These are phyloP conservation scores for Funneliformis geosporum DNA, from an alignment of 192 early-diverging fungal species.

Conservation along the genomic window DNA sequence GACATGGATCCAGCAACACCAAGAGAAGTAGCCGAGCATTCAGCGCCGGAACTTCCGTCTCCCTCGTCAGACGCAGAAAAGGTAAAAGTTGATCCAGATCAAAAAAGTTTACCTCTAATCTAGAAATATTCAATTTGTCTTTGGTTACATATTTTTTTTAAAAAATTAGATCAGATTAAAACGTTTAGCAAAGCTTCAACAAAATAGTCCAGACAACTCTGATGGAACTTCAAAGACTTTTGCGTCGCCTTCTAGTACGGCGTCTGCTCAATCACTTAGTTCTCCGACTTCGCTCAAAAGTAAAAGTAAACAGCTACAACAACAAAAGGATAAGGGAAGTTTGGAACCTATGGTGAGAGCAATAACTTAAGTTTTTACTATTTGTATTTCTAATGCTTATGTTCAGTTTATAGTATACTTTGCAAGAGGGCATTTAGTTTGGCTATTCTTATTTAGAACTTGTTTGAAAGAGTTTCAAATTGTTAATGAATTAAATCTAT, in stretches of 20 bases:
- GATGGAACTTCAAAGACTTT: neutral
- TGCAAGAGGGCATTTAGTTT: too few relatives aligned
- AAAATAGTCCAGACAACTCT: slow-evolving; percentile 6
- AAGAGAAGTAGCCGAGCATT: neutral
- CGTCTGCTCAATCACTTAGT: neutral
- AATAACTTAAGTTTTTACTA: neutral
- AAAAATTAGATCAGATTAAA: slow-evolving; percentile 60
- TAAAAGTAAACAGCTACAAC: neutral
- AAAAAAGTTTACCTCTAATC: neutral
- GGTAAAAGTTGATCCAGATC: neutral
- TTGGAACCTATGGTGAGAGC: neutral
- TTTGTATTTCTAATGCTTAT: neutral
- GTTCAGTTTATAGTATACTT: too few relatives aligned
- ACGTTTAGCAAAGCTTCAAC: slow-evolving; percentile 61
- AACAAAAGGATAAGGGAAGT: neutral
- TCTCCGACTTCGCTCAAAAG: neutral
- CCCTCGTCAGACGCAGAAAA: slow-evolving; percentile 24
- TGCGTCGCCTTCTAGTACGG: slow-evolving; percentile 9
- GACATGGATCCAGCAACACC: neutral
- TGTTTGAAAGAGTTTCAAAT: too few relatives aligned
- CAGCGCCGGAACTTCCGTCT: neutral
- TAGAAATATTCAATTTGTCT: neutral
- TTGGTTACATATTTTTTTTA: neutral
- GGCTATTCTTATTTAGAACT: too few relatives aligned
- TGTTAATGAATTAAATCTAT: too few relatives aligned